Evolutionary conservation across 345 rosid genomes (phyloP), one percentile per base, ranked within the genome.

Genomic region (Erysimum cheiranthoides): DNA sequence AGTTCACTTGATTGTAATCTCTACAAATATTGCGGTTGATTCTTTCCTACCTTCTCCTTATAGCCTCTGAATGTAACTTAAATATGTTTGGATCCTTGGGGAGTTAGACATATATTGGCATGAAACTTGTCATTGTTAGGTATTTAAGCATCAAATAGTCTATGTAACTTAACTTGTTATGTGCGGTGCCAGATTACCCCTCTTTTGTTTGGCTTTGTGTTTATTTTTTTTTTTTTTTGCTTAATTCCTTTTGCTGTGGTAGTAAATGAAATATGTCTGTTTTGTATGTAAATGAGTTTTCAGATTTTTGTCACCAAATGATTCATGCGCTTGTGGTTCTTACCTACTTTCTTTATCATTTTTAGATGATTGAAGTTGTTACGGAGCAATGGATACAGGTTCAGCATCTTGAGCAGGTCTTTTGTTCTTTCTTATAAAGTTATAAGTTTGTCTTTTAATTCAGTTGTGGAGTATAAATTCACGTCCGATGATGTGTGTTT

Each of bases 401-500:
- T 45, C 80, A 77, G 66, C 80, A 77, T 63, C 75, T 77, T 63
- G 75, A 70, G 53, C 80, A 70, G 80, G 80, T 77, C 60, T 70
- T 42, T 27, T 16, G 2, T 1, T 31, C 67, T 51, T 18, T 18
- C 46, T 5, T 59, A 11, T 21, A 21, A 21, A 21, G 25, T 21
- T 21, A 21, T 30, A 31, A 31, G 31, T 51, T 40, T 38, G 0
- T 12, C 8, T 0, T 17, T 46, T 64, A 16, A 8, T 46, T 10
- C 42, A 47, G 52, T 21, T 28, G 18, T 31, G 54, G 21, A 2
- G 17, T 67, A 28, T 49, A 59, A 10, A 38, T 40, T 68, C 62
- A 39, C 30, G 2, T 51, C 31, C 39, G 30, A 40, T 61, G 17
- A 42, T 76, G 11, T 5, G 8, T 5, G 39, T 35, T 64, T 49